Conservation (phyloP, 2,329 filamentous ascomycete genomes). For the Fusarium drepaniforme region DNA sequence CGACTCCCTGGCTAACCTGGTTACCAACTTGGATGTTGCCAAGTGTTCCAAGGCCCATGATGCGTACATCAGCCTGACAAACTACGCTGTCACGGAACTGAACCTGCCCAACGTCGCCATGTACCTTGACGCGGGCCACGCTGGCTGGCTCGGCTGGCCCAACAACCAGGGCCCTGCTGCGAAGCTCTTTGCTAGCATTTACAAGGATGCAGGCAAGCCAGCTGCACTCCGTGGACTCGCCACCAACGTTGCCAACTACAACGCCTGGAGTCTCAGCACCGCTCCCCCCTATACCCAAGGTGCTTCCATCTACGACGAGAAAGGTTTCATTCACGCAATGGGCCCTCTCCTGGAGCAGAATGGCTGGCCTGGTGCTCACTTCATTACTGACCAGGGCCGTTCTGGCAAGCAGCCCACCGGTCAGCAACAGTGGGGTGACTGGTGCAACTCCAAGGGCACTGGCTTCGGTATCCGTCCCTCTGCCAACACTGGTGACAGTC, state of each 20-base stretch:
- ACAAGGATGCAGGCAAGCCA: slow-evolving; percentile 63
- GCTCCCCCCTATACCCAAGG: slow-evolving; percentile 60
- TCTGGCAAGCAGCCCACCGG: slow-evolving; percentile 71
- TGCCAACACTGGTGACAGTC: slow-evolving; percentile 68
- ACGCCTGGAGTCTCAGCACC: slow-evolving; percentile 57
- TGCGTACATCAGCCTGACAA: slow-evolving; percentile 62
- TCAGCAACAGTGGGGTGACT: slow-evolving; percentile 72
- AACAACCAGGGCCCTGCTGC: slow-evolving; percentile 65
- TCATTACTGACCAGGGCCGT: slow-evolving; percentile 66
- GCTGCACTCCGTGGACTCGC: slow-evolving; percentile 64
- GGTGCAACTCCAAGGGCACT: slow-evolving; percentile 74
- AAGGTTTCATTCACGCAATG: slow-evolving; percentile 72
- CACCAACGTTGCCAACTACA: slow-evolving; percentile 72
- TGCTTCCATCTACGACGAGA: slow-evolving; percentile 65
- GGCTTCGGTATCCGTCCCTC: slow-evolving; percentile 75
- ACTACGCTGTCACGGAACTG: slow-evolving; percentile 64
- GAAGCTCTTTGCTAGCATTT: slow-evolving; percentile 59
- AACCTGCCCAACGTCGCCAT: slow-evolving; percentile 68
- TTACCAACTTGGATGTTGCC: slow-evolving; percentile 65
- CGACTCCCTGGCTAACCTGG: slow-evolving; percentile 69
- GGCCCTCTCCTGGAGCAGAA: slow-evolving; percentile 67
- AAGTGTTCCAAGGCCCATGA: slow-evolving; percentile 63
- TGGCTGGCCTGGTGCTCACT: slow-evolving; percentile 58
- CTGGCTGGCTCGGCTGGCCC: slow-evolving; percentile 70
- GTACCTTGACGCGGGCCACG: slow-evolving; percentile 70